Evolutionary conservation across 345 rosid genomes (phyloP).

Genomic region (Arabis hirsuta): DNA sequence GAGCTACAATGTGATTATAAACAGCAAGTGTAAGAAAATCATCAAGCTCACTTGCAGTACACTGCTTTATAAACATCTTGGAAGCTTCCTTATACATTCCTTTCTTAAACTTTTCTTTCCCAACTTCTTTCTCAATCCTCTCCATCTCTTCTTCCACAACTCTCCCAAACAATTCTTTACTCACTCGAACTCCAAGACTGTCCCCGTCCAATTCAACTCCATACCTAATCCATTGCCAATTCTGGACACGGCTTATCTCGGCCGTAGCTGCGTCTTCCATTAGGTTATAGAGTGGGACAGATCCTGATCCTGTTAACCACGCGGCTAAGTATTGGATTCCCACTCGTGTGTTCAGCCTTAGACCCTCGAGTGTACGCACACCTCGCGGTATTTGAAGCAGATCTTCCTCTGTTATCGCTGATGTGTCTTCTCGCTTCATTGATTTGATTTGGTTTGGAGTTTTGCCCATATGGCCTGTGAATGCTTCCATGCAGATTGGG

Average conservation of each 20-base stretch:
- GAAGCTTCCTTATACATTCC: slow-evolving; percentile 83
- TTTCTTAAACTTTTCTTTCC: slow-evolving; percentile 71
- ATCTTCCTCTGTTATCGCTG: slow-evolving; percentile 69
- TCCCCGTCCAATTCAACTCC: slow-evolving; percentile 82
- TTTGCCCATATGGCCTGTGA: slow-evolving; percentile 71
- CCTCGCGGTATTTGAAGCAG: slow-evolving; percentile 86
- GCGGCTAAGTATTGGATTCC: slow-evolving; percentile 92
- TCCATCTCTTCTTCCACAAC: slow-evolving; percentile 90
- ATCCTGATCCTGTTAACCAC: slow-evolving; percentile 88
- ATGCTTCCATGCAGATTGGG: slow-evolving; percentile 70
- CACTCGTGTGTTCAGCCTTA: slow-evolving; percentile 83
- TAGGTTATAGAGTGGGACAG: slow-evolving; percentile 91
- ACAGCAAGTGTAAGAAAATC: slow-evolving; percentile 88
- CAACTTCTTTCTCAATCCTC: slow-evolving; percentile 83
- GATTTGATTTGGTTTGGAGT: slow-evolving; percentile 68
- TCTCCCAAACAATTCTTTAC: slow-evolving; percentile 64
- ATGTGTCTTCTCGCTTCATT: slow-evolving; percentile 68
- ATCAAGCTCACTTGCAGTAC: slow-evolving; percentile 62
- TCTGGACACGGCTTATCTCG: slow-evolving; percentile 92
- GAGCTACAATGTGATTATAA: slow-evolving; percentile 66
- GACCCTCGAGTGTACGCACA: slow-evolving; percentile 77
- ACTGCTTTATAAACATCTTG: slow-evolving; percentile 74
- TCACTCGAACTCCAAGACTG: slow-evolving; percentile 72
- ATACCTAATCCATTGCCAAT: slow-evolving; percentile 94
- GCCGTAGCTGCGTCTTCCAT: slow-evolving; percentile 99